These are phyloP conservation scores for Goffeauzyma gilvescens DNA, from an alignment of 768 basidiomycete genomes.

Conservation along the genomic window DNA sequence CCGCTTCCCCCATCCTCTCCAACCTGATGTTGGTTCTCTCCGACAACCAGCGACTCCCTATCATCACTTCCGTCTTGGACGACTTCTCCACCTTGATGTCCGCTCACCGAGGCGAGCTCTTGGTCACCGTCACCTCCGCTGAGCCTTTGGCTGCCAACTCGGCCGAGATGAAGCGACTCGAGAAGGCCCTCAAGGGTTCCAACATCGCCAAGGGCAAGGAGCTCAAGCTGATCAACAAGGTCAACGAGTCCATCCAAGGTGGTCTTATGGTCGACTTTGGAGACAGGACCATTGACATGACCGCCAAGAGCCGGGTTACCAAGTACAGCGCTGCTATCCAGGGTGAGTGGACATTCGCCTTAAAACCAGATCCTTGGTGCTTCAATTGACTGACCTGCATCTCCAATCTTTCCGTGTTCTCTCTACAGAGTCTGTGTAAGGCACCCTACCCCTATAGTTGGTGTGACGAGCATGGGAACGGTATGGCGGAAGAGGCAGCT, in stretches of 20 bases:
- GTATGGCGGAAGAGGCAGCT: too few relatives aligned
- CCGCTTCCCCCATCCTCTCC: constrained; percentile 49
- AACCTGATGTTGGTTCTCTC: constrained; percentile 77
- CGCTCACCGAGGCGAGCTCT: constrained; percentile 79
- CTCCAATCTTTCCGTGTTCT: too few relatives aligned
- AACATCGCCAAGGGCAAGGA: constrained; percentile 74
- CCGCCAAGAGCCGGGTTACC: constrained; percentile 78
- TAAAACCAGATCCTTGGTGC: constrained; percentile 1
- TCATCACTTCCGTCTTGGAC: constrained; percentile 68
- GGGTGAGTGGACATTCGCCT: constrained; percentile 52
- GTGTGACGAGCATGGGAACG: too few relatives aligned
- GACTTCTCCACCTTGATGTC: constrained; percentile 79
- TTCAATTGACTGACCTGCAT: too few relatives aligned
- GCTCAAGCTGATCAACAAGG: constrained; percentile 80
- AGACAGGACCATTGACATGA: constrained; percentile 93
- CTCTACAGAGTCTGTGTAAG: too few relatives aligned
- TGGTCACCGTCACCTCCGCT: constrained; percentile 78
- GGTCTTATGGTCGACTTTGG: constrained; percentile 92
- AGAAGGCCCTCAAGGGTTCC: constrained; percentile 66
- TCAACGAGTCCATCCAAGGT: constrained; percentile 78
- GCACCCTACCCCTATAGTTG: too few relatives aligned
- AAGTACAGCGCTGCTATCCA: constrained; percentile 78
- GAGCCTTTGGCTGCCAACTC: constrained; percentile 42
- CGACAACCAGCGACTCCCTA: constrained; percentile 75
- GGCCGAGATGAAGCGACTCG: constrained; percentile 56